These are phyloP conservation scores for Polytrichum formosum DNA, from an alignment of 225 moss, liverwort and hornwort species.

Conservation along the genomic window DNA sequence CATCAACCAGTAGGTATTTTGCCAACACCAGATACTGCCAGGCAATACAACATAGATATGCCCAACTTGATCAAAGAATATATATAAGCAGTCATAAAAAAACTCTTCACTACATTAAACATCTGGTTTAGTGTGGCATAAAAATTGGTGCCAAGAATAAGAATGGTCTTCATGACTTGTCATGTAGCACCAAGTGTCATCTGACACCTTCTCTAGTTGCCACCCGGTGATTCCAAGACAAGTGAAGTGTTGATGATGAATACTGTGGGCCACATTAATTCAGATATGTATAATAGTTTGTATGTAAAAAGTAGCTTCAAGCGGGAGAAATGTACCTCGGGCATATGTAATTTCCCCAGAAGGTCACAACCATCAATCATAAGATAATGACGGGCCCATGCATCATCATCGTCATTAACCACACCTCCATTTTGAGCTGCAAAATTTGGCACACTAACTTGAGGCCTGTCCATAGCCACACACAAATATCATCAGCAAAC, in stretches of 20 bases:
- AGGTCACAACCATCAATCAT: conserved; percentile 93
- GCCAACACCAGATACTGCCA: conserved; percentile 95
- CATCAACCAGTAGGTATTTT: conserved; percentile 71
- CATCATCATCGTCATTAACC: conserved; percentile 50
- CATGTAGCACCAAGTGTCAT: no score
- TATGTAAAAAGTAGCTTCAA: background rate
- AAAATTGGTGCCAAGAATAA: background rate
- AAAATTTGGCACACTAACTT: conserved; percentile 45
- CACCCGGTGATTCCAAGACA: no score
- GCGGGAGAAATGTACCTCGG: conserved; percentile 50
- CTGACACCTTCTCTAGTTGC: no score
- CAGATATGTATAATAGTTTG: background rate
- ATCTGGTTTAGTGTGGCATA: no score
- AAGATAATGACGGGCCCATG: conserved; percentile 71
- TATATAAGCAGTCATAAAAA: no score
- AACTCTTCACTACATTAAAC: no score
- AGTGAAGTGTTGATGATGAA: no score
- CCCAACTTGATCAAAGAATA: background rate
- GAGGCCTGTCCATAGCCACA: conserved; percentile 48
- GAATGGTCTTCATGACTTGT: no score
- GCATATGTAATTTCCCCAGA: conserved; percentile 74
- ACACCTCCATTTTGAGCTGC: conserved; percentile 32
- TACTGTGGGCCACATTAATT: background rate
- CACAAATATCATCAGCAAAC: background rate
- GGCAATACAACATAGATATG: conserved; percentile 21